Percentiles rank a stretch among this genome's conserved stretches.
Evolutionary conservation across 2,329 filamentous ascomycete genomes (phyloP).

Genomic region (Sclerotinia minor): DNA sequence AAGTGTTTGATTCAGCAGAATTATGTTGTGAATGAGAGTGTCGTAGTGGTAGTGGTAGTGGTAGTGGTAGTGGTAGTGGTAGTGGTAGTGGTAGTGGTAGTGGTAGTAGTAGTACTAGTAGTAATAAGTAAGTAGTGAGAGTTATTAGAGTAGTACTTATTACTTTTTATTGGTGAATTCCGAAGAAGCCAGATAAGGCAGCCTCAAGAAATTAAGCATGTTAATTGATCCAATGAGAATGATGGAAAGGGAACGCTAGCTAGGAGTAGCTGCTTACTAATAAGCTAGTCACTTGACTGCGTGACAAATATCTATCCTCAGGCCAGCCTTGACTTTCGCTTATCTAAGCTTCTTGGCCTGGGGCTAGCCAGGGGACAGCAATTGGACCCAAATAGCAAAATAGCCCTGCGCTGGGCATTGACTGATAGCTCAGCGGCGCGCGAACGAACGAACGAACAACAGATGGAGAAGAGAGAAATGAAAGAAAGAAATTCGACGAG

Average conservation of each 20-base stretch:
- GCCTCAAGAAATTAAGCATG: slow-evolving; percentile 6
- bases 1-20: slow-evolving; percentile 6
- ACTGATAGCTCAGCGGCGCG: not conserved
- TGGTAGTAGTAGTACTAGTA: no score
- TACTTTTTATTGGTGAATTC: not conserved
- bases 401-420: not conserved
- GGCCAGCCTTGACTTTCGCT: not conserved
- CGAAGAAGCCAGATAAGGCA: slow-evolving; percentile 21
- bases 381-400: not conserved
- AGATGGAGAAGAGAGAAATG: not conserved
- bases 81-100: no score
- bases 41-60: no score
- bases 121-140: no score
- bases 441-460: not conserved
- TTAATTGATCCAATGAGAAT: slow-evolving; percentile 5
- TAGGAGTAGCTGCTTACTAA: no score
- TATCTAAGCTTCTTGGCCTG: no score
- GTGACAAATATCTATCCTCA: not conserved
- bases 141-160: no score
- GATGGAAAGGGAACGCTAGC: not conserved
- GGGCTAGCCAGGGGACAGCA: not conserved
- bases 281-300: no score
- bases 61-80: no score
- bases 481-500: not conserved
- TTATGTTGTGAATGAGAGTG: not conserved